phyloP scores from a whole-genome alignment of 2,329 filamentous ascomycete genomes.

The Apiospora phragmitis region DNA sequence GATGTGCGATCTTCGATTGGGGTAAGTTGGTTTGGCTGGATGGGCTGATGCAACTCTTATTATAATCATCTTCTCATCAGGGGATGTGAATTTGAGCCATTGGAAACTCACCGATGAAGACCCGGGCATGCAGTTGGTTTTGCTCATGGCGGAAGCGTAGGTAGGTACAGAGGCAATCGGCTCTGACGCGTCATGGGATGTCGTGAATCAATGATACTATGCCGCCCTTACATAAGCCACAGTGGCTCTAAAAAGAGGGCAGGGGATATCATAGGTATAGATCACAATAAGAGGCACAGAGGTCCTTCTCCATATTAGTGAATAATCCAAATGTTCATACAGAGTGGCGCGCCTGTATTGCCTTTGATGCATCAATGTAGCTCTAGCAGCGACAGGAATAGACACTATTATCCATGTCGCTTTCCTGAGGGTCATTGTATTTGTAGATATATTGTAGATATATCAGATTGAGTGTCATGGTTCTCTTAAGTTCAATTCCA shows the following conservation, averaged over 20 bases:
- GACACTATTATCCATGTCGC: too few relatives aligned
- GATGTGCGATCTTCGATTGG: neutral
- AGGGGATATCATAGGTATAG: neutral
- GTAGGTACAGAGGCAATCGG: neutral
- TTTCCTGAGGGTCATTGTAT: neutral
- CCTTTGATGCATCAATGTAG: too few relatives aligned
- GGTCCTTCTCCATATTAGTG: too few relatives aligned
- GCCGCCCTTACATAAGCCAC: neutral
- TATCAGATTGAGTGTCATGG: too few relatives aligned
- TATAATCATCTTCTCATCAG: neutral
- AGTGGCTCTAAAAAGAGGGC: neutral
- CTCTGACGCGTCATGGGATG: neutral
- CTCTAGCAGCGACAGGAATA: too few relatives aligned
- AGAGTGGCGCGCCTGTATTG: neutral
- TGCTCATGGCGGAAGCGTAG: neutral
- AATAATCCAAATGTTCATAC: neutral
- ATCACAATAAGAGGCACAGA: too few relatives aligned
- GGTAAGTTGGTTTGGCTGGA: neutral
- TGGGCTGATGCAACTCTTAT: neutral
- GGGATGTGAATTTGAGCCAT: neutral
- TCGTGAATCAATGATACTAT: neutral
- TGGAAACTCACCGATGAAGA: neutral
- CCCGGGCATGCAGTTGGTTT: neutral
- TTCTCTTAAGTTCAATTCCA: too few relatives aligned
- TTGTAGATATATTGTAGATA: too few relatives aligned